phyloP scores from a whole-genome alignment of 371 early-diverging fungal species.

The Apophysomyces ossiformis region DNA sequence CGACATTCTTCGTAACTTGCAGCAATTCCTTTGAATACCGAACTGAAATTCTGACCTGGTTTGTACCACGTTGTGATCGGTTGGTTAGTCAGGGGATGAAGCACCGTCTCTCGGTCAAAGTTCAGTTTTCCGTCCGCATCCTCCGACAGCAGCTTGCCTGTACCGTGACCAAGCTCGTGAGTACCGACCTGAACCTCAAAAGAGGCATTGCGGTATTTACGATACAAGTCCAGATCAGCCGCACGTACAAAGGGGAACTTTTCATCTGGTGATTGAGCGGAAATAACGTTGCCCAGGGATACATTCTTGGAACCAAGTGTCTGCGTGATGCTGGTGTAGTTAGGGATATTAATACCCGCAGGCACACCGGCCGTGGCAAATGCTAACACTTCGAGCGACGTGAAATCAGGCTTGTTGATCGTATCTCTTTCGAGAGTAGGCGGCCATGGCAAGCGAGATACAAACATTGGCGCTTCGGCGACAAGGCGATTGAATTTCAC shows the following conservation, averaged over 20 bases:
- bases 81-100: conserved; percentile 53
- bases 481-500: conserved; percentile 60
- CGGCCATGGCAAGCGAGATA: conserved; percentile 62
- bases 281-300: conserved; percentile 64
- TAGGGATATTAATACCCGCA: conserved; percentile 71
- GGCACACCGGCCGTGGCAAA: conserved; percentile 62
- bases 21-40: conserved; percentile 54
- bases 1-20: conserved; percentile 66
- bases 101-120: conserved; percentile 49
- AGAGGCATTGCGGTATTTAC: conserved; percentile 49
- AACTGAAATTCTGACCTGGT: conserved; percentile 64
- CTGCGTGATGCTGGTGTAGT: conserved; percentile 61
- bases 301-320: conserved; percentile 68
- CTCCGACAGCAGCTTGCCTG: conserved; percentile 62
- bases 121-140: conserved; percentile 55
- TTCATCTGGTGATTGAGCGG: conserved; percentile 55
- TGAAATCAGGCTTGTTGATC: conserved; percentile 68
- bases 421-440: conserved; percentile 60
- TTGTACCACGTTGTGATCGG: conserved; percentile 64
- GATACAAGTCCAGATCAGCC: conserved; percentile 49
- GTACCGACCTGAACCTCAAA: conserved; percentile 67
- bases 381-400: conserved; percentile 64
- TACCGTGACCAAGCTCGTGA: conserved; percentile 63
- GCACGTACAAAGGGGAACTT: conserved; percentile 54
- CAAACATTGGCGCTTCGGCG: conserved; percentile 52